phyloP scores from a whole-genome alignment of 805 yeast species.

The Cyberlindnera japonica region DNA sequence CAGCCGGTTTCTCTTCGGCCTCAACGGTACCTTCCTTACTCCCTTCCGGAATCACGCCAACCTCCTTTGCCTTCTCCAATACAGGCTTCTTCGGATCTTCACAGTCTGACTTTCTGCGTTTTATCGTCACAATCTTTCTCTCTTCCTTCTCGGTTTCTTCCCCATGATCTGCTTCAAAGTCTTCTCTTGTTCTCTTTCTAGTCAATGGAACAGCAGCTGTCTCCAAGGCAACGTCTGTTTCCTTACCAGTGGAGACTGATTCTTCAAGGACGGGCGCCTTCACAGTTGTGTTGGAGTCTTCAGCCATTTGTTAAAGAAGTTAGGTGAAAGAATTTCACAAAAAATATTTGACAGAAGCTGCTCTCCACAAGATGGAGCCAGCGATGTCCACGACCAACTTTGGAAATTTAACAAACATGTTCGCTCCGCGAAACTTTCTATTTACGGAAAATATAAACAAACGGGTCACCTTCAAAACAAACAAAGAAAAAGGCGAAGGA shows the following conservation, averaged over 20 bases:
- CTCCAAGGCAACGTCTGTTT: not conserved
- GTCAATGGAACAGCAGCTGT: slow-evolving; percentile 11
- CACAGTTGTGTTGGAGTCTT: not conserved
- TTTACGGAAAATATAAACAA: slow-evolving; percentile 15
- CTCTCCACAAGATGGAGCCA: too few relatives aligned
- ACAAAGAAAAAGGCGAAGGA: slow-evolving; percentile 2
- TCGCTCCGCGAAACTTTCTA: slow-evolving; percentile 8
- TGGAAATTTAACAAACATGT: not conserved
- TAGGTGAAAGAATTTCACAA: too few relatives aligned
- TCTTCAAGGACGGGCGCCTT: not conserved
- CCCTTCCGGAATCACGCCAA: too few relatives aligned
- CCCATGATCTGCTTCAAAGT: slow-evolving; percentile 21
- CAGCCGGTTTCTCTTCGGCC: slow-evolving; percentile 11
- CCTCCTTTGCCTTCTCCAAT: slow-evolving; percentile 2
- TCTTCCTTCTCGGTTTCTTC: slow-evolving; percentile 12
- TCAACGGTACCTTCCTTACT: slow-evolving; percentile 16
- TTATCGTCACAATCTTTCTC: slow-evolving; percentile 20
- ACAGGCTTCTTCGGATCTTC: slow-evolving; percentile 7
- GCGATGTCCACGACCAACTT: too few relatives aligned
- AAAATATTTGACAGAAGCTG: not conserved
- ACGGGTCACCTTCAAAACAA: not conserved
- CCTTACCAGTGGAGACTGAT: not conserved
- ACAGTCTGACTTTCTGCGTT: slow-evolving; percentile 18
- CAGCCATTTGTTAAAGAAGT: not conserved
- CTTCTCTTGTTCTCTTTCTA: slow-evolving; percentile 30